phyloP scores from a whole-genome alignment of 176 grass and related monocot species.

The Elymus sibiricus region DNA sequence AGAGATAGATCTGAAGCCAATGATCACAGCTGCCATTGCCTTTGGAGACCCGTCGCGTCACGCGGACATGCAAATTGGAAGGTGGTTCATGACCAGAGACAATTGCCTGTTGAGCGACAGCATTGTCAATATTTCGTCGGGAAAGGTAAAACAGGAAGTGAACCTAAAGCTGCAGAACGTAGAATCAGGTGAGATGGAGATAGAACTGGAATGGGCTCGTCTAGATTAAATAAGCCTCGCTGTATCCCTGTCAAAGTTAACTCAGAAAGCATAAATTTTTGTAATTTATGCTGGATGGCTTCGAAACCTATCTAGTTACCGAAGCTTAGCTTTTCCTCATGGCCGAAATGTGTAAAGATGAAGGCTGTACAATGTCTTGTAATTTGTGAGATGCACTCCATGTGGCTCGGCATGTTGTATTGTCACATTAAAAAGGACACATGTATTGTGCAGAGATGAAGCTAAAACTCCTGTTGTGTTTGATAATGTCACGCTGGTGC shows the following conservation, averaged over 20 bases:
- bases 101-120: slow-evolving; percentile 87
- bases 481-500: neutral
- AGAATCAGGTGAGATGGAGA: slow-evolving; percentile 79
- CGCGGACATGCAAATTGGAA: slow-evolving; percentile 87
- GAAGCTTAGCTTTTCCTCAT: slow-evolving; percentile 4
- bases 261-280: slow-evolving; percentile 6
- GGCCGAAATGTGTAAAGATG: slow-evolving; percentile 32
- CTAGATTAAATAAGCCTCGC: slow-evolving; percentile 46
- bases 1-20: slow-evolving; percentile 89
- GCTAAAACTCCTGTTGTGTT: neutral
- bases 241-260: slow-evolving; percentile 8
- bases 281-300: slow-evolving; percentile 15
- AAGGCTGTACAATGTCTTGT: slow-evolving; percentile 47
- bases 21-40: slow-evolving; percentile 87
- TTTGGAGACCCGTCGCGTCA: slow-evolving; percentile 74
- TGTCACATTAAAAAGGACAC: neutral
- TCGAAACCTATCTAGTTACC: neutral
- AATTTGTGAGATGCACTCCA: neutral
- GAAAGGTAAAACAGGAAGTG: slow-evolving; percentile 88
- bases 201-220: slow-evolving; percentile 88
- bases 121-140: slow-evolving; percentile 64
- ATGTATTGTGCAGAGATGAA: slow-evolving; percentile 2
- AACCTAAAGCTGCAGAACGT: slow-evolving; percentile 91
- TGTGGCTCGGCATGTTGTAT: slow-evolving; percentile 14
- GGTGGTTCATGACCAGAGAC: slow-evolving; percentile 92